Evolutionary conservation across 495 filamentous ascomycete species (phyloP).

Genomic region (Geopyxis carbonaria): DNA sequence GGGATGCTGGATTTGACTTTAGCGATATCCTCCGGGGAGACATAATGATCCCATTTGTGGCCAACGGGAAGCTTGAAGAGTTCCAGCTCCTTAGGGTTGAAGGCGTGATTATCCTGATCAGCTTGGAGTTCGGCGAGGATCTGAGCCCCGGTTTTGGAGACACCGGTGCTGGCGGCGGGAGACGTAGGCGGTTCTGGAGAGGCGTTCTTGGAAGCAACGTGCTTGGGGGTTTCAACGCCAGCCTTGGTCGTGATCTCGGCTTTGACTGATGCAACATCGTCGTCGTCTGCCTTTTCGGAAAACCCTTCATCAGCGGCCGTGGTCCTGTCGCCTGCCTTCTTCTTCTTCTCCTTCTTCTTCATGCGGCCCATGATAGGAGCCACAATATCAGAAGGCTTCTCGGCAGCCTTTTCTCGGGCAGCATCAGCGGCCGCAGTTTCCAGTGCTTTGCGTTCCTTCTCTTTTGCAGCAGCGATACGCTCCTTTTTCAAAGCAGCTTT

Average conservation of each 20-base stretch:
- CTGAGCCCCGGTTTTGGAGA: too few relatives aligned
- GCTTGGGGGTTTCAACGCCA: too few relatives aligned
- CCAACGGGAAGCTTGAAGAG: not conserved
- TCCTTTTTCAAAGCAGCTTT: slow-evolving; percentile 89
- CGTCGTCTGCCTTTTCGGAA: slow-evolving; percentile 12
- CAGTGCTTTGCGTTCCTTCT: slow-evolving; percentile 35
- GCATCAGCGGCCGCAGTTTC: slow-evolving; percentile 7
- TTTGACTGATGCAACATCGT: too few relatives aligned
- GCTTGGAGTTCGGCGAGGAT: too few relatives aligned
- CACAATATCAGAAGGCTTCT: slow-evolving; percentile 12
- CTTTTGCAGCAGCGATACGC: slow-evolving; percentile 47
- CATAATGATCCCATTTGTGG: not conserved
- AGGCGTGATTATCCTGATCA: too few relatives aligned
- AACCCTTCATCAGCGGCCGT: too few relatives aligned
- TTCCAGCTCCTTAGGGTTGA: not conserved
- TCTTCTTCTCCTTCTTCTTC: slow-evolving; percentile 19
- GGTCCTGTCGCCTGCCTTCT: not conserved
- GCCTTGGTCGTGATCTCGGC: too few relatives aligned
- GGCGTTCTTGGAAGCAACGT: too few relatives aligned
- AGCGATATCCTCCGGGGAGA: not conserved
- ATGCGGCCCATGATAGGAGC: slow-evolving; percentile 21
- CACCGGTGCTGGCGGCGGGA: too few relatives aligned
- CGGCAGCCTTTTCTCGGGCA: not conserved
- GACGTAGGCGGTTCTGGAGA: too few relatives aligned
- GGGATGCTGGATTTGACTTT: too few relatives aligned